Evolutionary conservation across 2,329 filamentous ascomycete genomes (phyloP).

Genomic region (Xylariaceae sp.): DNA sequence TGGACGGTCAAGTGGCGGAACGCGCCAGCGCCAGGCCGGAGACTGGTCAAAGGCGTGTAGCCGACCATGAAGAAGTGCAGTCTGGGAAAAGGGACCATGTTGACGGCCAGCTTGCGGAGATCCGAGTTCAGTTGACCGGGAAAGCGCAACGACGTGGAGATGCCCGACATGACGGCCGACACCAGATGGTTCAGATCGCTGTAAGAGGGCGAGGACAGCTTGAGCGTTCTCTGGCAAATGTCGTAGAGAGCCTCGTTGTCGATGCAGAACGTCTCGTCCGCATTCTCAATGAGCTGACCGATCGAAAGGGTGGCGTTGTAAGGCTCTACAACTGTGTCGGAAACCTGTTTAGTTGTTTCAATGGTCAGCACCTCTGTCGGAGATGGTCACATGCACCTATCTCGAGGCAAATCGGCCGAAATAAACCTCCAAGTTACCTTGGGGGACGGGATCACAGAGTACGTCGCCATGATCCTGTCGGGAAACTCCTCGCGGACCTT

Average conservation of each 20-base stretch:
- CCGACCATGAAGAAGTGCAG: slow-evolving; percentile 99
- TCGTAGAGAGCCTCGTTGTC: slow-evolving; percentile 99
- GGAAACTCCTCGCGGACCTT: slow-evolving; percentile 99
- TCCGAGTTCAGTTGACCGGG: slow-evolving; percentile 99
- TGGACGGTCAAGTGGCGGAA: slow-evolving; percentile 98
- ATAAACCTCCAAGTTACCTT: no score
- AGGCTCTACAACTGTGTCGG: slow-evolving; percentile 98
- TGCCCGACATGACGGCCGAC: slow-evolving; percentile 98
- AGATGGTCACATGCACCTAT: no score
- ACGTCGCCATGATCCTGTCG: slow-evolving; percentile 99
- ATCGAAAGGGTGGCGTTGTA: slow-evolving; percentile 99
- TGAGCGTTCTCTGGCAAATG: slow-evolving; percentile 99
- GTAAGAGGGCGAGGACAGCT: slow-evolving; percentile 97
- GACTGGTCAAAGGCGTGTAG: slow-evolving; percentile 95
- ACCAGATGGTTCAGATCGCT: slow-evolving; percentile 99
- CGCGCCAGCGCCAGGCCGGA: slow-evolving; percentile 78
- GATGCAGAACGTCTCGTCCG: slow-evolving; percentile 99
- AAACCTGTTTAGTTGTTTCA: no score
- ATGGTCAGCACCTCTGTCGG: no score
- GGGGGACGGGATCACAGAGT: slow-evolving; percentile 96
- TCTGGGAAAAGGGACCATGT: slow-evolving; percentile 99
- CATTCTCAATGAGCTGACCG: slow-evolving; percentile 99
- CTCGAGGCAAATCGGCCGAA: no score
- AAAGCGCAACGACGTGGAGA: slow-evolving; percentile 98
- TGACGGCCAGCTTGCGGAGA: slow-evolving; percentile 97